A percentile compares a stretch with the other conserved stretches of the same genome.
These are phyloP conservation scores for Talaromyces sp. DNA, from an alignment of 2,329 filamentous ascomycete genomes.

Conservation along the genomic window DNA sequence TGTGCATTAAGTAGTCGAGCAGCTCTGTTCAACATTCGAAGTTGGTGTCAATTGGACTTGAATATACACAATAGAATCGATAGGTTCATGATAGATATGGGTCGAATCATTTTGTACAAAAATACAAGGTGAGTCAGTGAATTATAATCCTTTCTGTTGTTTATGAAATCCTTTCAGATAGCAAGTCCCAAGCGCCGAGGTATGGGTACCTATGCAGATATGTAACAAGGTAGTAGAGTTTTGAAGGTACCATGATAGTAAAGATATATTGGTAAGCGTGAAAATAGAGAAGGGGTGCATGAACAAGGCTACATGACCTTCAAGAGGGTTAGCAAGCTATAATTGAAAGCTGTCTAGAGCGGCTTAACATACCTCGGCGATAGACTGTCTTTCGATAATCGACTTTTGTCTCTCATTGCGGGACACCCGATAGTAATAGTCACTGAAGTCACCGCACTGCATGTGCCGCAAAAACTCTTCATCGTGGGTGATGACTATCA, in stretches of 20 bases:
- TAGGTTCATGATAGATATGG: too few relatives aligned
- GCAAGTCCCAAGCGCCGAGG: not conserved
- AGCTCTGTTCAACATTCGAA: too few relatives aligned
- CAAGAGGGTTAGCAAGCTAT: not conserved
- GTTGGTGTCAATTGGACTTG: too few relatives aligned
- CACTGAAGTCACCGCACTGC: slow-evolving; percentile 90
- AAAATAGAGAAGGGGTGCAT: not conserved
- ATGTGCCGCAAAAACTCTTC: slow-evolving; percentile 93
- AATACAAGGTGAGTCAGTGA: too few relatives aligned
- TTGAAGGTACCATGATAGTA: not conserved
- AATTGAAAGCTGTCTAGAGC: not conserved
- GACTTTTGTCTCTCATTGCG: slow-evolving; percentile 85
- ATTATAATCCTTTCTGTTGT: too few relatives aligned
- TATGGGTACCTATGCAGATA: not conserved
- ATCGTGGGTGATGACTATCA: slow-evolving; percentile 98
- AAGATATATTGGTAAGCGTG: not conserved
- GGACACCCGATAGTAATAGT: slow-evolving; percentile 85
- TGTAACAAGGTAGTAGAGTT: not conserved
- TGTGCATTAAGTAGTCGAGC: too few relatives aligned
- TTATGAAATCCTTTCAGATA: too few relatives aligned
- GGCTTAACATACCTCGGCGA: slow-evolving; percentile 48
- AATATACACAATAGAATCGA: too few relatives aligned
- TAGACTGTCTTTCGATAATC: slow-evolving; percentile 70
- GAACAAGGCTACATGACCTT: not conserved
- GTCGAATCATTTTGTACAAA: too few relatives aligned